phyloP scores from a whole-genome alignment of 495 filamentous ascomycete genomes.

The Aeminium ludgeri region DNA sequence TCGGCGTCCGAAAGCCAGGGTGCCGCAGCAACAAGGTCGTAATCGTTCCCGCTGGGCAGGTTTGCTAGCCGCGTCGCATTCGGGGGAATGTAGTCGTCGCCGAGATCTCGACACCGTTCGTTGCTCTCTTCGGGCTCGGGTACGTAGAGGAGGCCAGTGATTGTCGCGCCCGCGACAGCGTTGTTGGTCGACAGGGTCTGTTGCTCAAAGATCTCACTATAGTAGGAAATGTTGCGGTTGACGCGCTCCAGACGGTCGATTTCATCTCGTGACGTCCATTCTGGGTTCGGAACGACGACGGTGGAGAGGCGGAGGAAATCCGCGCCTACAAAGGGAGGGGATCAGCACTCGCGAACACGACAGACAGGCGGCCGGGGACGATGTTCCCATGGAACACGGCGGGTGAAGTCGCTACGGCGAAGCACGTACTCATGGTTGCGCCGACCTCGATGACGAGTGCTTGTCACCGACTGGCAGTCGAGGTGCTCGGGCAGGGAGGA shows the following conservation, averaged over 20 bases:
- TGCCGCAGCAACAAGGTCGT: conserved; percentile 58
- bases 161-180: conserved; percentile 35
- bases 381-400: no score
- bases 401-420: no score
- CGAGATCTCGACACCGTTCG: conserved; percentile 43
- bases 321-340: background rate
- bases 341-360: no score
- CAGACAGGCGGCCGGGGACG: no score
- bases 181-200: conserved; percentile 53
- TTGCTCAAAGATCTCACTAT: conserved; percentile 41
- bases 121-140: conserved; percentile 41
- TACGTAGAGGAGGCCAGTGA: conserved; percentile 67
- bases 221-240: conserved; percentile 38
- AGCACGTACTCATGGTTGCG: background rate
- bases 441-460: no score
- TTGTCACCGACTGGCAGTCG: no score
- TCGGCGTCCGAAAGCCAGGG: conserved; percentile 66
- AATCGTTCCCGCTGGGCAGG: conserved; percentile 37
- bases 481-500: no score
- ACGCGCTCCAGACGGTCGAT: background rate
- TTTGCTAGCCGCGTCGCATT: conserved; percentile 57
- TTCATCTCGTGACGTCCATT: conserved; percentile 2
- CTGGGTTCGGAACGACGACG: conserved; percentile 21
- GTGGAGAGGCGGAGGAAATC: conserved; percentile 17
- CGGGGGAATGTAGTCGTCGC: conserved; percentile 42